Base-by-base conservation (phyloP, 768 basidiomycete genomes). In the Calocybe gangraenosa region DNA sequence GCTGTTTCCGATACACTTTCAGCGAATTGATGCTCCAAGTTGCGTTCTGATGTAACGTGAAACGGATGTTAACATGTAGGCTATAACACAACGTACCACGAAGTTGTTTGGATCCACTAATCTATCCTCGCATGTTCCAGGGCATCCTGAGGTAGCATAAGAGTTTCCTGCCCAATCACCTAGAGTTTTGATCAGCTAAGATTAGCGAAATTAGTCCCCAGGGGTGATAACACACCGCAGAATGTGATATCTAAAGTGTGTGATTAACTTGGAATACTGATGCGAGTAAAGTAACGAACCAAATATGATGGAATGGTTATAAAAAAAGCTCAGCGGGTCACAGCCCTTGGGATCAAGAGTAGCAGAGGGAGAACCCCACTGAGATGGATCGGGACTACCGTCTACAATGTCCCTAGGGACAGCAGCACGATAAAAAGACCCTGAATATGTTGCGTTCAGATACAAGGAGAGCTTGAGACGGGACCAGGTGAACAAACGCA, bases 111-210 rank as follows among this genome's bases (percentile, higher is more conserved):
- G 87, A 57, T 87, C 70, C 72, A 73, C 79, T 30, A 90, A 59
- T 46, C 70, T 70, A 9, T 75, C 72, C 15, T 71, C 57, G 55
- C 88, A 91, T 22, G 84, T 83, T 32, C 87, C 88, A 4, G 87
- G 85, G 53, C 88, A 90, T 15, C 75, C 75, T 1, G 74, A 81
- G 8, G 84, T 84, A 3, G 78, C 74, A 54, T 89, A 89, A 3
- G 84, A 81, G 59, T 88, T 87, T 20, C 87, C 87, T 13, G 88
- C 88, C 88, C 87, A 89, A 63, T 88, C 87, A 53, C 83, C 84
- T 87, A 39, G 10, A 50, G 40, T 28, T 28, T 11, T 28, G 35
- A 15, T 47, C 14, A 37, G 54, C 19, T 5, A 3, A 28, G 34
- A 30, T 31, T 14, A n/a, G 10, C 35, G 5, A 3, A n/a, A 35